A percentile compares a stretch with the other conserved stretches of the same genome.
Conservation (phyloP, 768 basidiomycete species). For the Hygrocybe punicea region DNA sequence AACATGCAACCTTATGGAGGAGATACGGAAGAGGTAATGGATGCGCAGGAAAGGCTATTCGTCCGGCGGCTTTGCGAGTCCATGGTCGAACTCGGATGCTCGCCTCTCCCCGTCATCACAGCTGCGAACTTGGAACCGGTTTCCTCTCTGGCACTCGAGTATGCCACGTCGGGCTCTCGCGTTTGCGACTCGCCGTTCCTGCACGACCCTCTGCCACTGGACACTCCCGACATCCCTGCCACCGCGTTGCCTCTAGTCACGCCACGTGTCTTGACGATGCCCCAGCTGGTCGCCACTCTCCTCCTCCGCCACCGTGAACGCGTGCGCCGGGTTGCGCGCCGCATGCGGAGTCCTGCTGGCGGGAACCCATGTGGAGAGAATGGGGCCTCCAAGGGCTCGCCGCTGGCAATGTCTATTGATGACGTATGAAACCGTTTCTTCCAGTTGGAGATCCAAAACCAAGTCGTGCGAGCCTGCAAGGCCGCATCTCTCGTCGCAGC, state of each 20-base stretch:
- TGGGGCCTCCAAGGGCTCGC: not conserved
- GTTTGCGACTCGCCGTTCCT: slow-evolving; percentile 2
- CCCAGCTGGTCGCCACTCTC: slow-evolving; percentile 11
- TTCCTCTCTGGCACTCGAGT: not conserved
- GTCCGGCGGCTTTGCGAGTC: slow-evolving; percentile 9
- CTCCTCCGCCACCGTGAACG: slow-evolving; percentile 11
- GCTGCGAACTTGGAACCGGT: not conserved
- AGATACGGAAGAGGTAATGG: slow-evolving; percentile 2
- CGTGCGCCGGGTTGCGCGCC: not conserved
- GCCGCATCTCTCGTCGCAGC: no score
- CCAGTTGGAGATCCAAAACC: no score
- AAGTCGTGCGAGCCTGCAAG: no score
- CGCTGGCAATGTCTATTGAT: slow-evolving; percentile 1
- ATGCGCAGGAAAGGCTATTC: slow-evolving; percentile 11
- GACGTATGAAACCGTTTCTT: not conserved
- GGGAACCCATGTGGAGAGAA: not conserved
- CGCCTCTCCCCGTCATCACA: not conserved
- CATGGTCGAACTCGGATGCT: slow-evolving; percentile 8
- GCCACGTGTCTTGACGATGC: slow-evolving; percentile 9
- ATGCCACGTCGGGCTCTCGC: not conserved
- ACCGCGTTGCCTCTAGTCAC: not conserved
- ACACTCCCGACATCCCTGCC: not conserved
- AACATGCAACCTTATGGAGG: not conserved
- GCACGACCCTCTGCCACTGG: not conserved
- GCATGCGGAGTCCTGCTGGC: not conserved